Conservation (phyloP, 208 protist species). For the Leishmania braziliensis region DNA sequence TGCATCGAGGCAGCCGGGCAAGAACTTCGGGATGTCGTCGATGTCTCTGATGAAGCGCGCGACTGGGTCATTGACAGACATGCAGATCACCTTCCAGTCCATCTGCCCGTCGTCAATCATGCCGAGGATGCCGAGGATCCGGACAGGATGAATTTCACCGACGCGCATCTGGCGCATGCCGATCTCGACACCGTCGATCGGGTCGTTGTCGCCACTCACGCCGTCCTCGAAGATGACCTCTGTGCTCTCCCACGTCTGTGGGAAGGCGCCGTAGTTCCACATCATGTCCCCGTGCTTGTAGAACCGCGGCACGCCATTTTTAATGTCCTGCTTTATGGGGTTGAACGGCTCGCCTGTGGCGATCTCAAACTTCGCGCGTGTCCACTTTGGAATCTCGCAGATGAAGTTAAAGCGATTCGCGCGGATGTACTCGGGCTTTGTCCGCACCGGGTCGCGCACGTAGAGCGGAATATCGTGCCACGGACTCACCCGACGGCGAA, state of each 20-base stretch:
- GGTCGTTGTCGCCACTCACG: slow-evolving; percentile 91
- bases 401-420: slow-evolving; percentile 93
- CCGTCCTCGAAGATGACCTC: slow-evolving; percentile 84
- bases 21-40: slow-evolving; percentile 84
- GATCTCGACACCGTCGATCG: slow-evolving; percentile 92
- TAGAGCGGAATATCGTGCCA: slow-evolving; percentile 93
- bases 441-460: slow-evolving; percentile 87
- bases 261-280: slow-evolving; percentile 97
- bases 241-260: slow-evolving; percentile 97
- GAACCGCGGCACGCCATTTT: slow-evolving; percentile 95
- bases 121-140: slow-evolving; percentile 90
- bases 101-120: slow-evolving; percentile 96
- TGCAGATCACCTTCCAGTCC: slow-evolving; percentile 95
- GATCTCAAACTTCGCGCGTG: slow-evolving; percentile 96
- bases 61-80: slow-evolving; percentile 90
- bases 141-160: slow-evolving; percentile 85
- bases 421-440: slow-evolving; percentile 75
- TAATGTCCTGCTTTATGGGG: slow-evolving; percentile 97
- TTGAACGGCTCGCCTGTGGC: slow-evolving; percentile 94
- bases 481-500: slow-evolving; percentile 81
- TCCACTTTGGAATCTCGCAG: slow-evolving; percentile 95
- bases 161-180: slow-evolving; percentile 83
- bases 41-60: slow-evolving; percentile 92
- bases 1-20: slow-evolving; percentile 89
- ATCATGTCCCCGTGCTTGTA: slow-evolving; percentile 97